Evolutionary conservation across 2,329 filamentous ascomycete genomes (phyloP).

Genomic region (Diaporthe sp.): DNA sequence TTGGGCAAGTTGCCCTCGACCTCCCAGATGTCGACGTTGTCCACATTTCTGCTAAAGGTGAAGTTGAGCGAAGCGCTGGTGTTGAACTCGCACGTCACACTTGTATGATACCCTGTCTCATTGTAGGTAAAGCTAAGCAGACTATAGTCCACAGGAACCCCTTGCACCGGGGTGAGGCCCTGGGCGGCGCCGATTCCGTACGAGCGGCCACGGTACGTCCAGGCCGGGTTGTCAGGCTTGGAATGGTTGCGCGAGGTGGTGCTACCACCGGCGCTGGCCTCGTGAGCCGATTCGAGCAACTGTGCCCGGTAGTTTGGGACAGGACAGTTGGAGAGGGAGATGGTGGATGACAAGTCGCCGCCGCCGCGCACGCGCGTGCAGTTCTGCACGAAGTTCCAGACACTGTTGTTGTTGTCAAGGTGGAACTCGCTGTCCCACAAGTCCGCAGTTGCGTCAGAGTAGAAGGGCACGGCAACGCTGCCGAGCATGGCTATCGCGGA

Average conservation of each 20-base stretch:
- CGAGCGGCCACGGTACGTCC: neutral
- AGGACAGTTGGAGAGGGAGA: neutral
- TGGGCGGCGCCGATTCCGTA: neutral
- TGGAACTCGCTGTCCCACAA: neutral
- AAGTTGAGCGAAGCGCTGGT: neutral
- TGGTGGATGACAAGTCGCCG: neutral
- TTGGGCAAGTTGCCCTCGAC: neutral
- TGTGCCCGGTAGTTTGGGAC: neutral
- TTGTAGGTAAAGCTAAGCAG: neutral
- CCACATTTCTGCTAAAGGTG: neutral
- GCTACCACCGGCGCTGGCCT: neutral
- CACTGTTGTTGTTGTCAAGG: neutral
- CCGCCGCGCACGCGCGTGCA: neutral
- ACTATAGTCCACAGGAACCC: neutral
- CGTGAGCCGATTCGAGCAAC: neutral
- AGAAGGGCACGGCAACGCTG: neutral
- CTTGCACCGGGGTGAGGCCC: neutral
- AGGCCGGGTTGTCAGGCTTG: neutral
- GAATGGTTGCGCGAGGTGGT: neutral
- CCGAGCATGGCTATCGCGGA: neutral
- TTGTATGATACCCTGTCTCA: neutral
- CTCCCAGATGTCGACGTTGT: neutral
- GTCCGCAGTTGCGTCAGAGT: neutral
- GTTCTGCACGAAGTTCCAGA: neutral
- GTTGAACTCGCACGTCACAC: neutral